Percentiles rank a stretch among this genome's conserved stretches.
phyloP scores from a whole-genome alignment of 257 asterid species.

The Solanum medicagineum region DNA sequence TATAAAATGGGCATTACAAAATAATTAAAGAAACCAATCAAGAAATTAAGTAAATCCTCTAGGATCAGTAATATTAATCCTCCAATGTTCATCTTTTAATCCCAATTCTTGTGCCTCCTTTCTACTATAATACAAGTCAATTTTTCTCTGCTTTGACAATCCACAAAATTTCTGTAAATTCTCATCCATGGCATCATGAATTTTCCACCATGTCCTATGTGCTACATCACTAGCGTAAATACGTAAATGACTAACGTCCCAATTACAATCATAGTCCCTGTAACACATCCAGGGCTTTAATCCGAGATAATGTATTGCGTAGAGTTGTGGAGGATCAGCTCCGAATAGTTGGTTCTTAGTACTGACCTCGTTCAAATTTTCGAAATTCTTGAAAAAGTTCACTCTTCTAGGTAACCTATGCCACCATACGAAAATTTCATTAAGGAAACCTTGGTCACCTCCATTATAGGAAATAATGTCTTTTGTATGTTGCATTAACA shows the following conservation, averaged over 20 bases:
- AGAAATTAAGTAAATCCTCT: slow-evolving; percentile 19
- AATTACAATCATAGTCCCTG: slow-evolving; percentile 81
- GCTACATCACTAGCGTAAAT: slow-evolving; percentile 73
- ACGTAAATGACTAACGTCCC: slow-evolving; percentile 41
- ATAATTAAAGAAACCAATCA: not conserved
- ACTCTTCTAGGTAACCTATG: slow-evolving; percentile 71
- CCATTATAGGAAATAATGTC: slow-evolving; percentile 81
- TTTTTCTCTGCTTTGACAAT: slow-evolving; percentile 37
- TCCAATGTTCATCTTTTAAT: slow-evolving; percentile 47
- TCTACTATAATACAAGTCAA: slow-evolving; percentile 54
- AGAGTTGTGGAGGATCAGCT: slow-evolving; percentile 59
- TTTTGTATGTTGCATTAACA: slow-evolving; percentile 35
- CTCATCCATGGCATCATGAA: slow-evolving; percentile 63
- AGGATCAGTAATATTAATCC: slow-evolving; percentile 62
- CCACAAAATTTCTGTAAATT: slow-evolving; percentile 41
- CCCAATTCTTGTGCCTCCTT: slow-evolving; percentile 37
- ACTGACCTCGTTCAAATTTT: slow-evolving; percentile 25
- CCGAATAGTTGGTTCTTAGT: slow-evolving; percentile 60
- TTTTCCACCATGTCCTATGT: slow-evolving; percentile 61
- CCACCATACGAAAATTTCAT: slow-evolving; percentile 83
- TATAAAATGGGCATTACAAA: not conserved
- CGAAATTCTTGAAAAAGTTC: slow-evolving; percentile 67
- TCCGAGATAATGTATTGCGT: slow-evolving; percentile 66
- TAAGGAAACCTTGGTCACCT: slow-evolving; percentile 82
- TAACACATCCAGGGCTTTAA: slow-evolving; percentile 82